These are phyloP conservation scores for Coniochaeta ligniaria DNA, from an alignment of 2,329 filamentous ascomycete species.

Conservation along the genomic window DNA sequence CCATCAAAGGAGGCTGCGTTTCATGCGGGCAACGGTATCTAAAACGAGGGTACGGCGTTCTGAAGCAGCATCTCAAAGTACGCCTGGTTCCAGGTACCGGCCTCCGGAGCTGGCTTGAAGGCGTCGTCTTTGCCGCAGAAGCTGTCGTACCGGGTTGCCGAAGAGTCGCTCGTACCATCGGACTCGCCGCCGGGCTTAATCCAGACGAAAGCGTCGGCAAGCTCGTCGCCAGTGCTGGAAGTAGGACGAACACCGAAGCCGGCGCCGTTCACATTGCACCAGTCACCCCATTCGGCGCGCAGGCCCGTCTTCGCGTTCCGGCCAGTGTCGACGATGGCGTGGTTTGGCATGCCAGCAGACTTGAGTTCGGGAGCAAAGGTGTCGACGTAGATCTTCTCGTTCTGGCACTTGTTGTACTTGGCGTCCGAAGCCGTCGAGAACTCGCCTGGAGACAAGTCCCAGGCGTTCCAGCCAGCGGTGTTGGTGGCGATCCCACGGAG, in stretches of 20 bases:
- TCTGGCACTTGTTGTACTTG: constrained; percentile 32
- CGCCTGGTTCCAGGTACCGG: constrained; percentile 33
- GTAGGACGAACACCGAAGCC: constrained; percentile 54
- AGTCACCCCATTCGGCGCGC: constrained; percentile 36
- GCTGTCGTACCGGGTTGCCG: constrained; percentile 25
- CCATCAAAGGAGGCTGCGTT: too few relatives aligned
- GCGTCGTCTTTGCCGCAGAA: constrained; percentile 30
- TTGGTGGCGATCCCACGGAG: constrained; percentile 31
- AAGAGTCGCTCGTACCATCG: constrained; percentile 29
- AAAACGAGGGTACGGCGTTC: constrained; percentile 30
- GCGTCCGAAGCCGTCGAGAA: constrained; percentile 32
- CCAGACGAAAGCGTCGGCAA: constrained; percentile 60
- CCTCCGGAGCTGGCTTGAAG: constrained; percentile 32
- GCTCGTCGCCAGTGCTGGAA: constrained; percentile 44
- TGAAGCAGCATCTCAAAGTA: constrained; percentile 35
- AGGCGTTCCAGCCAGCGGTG: constrained; percentile 32
- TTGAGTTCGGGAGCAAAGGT: constrained; percentile 29
- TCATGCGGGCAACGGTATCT: constrained; percentile 3
- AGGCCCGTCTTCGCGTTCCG: constrained; percentile 33
- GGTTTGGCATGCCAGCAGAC: constrained; percentile 31
- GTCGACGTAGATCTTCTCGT: constrained; percentile 34
- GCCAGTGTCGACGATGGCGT: constrained; percentile 34
- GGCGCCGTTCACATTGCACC: constrained; percentile 48
- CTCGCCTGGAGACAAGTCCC: constrained; percentile 28
- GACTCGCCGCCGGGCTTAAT: constrained; percentile 56